These are phyloP conservation scores for Starmerella sp. DNA, from an alignment of 805 yeast genomes.

Conservation along the genomic window DNA sequence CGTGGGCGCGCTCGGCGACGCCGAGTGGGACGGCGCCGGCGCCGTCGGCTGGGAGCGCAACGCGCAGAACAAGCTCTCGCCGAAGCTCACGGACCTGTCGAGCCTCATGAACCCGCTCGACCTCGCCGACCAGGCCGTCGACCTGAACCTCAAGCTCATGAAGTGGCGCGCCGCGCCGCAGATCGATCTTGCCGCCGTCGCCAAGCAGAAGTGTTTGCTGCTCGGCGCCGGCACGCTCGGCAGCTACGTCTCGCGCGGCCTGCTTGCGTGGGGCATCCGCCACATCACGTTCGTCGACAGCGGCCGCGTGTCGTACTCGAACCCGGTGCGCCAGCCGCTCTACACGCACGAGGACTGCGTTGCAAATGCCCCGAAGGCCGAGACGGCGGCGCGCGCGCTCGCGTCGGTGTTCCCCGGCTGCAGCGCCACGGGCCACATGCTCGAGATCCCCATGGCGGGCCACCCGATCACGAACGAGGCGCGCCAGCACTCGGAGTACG, in stretches of 20 bases:
- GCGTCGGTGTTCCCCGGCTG: conserved; percentile 71
- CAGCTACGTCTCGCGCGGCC: conserved; percentile 72
- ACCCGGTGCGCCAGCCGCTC: conserved; percentile 90
- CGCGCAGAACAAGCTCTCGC: conserved; percentile 54
- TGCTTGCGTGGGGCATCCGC: conserved; percentile 91
- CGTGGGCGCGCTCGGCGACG: conserved; percentile 15
- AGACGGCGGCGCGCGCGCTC: conserved; percentile 62
- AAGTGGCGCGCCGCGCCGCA: conserved; percentile 91
- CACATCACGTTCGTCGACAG: conserved; percentile 80
- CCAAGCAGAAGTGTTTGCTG: conserved; percentile 51
- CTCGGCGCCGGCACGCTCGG: conserved; percentile 98
- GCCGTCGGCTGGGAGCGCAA: conserved; percentile 89
- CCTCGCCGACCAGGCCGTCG: conserved; percentile 84
- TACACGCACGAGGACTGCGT: conserved; percentile 73
- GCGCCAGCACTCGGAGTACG: conserved; percentile 42
- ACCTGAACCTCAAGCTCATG: conserved; percentile 82
- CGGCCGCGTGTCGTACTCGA: conserved; percentile 79
- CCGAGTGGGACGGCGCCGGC: conserved; percentile 26
- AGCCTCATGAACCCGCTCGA: conserved; percentile 68
- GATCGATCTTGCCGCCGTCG: conserved; percentile 55
- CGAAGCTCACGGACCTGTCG: conserved; percentile 75
- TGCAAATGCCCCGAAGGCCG: conserved; percentile 68
- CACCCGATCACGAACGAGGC: conserved; percentile 60
- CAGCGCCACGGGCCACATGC: conserved; percentile 44
- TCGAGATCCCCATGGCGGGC: conserved; percentile 94